phyloP scores from a whole-genome alignment of 1,284 basidiomycete genomes.

The Microbotryum intermedium region DNA sequence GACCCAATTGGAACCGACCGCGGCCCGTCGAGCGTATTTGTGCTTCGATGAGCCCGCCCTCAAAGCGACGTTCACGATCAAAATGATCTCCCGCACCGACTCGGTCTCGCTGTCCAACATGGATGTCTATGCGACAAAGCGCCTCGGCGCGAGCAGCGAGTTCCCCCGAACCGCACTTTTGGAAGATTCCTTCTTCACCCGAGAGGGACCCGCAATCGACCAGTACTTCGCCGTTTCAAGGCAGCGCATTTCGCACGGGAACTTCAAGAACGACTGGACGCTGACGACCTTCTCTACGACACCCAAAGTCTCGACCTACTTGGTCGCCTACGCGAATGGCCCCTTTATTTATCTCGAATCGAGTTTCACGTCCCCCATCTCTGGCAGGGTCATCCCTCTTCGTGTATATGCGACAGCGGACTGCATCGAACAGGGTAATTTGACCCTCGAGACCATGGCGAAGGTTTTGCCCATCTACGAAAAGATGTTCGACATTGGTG shows the following conservation, averaged over 20 bases:
- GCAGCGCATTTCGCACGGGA: no score
- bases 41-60: conserved; percentile 88
- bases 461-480: conserved; percentile 88
- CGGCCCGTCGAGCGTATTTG: conserved; percentile 42
- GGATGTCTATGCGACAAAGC: conserved; percentile 50
- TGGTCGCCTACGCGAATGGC: conserved; percentile 86
- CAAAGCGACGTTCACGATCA: conserved; percentile 77
- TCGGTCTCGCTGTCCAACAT: conserved; percentile 67
- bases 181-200: no score
- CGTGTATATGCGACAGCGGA: conserved; percentile 71
- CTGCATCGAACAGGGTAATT: conserved; percentile 58
- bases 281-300: conserved; percentile 37
- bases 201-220: no score
- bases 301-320: conserved; percentile 75
- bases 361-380: conserved; percentile 70
- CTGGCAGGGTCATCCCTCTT: conserved; percentile 70
- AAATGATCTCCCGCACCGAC: conserved; percentile 66
- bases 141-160: background rate
- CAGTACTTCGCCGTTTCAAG: no score
- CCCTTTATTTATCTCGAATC: conserved; percentile 42
- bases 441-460: conserved; percentile 79
- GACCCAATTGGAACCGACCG: conserved; percentile 60
- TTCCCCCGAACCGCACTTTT: background rate
- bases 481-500: conserved; percentile 38
- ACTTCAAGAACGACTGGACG: conserved; percentile 29